A percentile compares a stretch with the other conserved stretches of the same genome.
Conservation (phyloP, 257 asterid species). For the Plantago elongata region DNA sequence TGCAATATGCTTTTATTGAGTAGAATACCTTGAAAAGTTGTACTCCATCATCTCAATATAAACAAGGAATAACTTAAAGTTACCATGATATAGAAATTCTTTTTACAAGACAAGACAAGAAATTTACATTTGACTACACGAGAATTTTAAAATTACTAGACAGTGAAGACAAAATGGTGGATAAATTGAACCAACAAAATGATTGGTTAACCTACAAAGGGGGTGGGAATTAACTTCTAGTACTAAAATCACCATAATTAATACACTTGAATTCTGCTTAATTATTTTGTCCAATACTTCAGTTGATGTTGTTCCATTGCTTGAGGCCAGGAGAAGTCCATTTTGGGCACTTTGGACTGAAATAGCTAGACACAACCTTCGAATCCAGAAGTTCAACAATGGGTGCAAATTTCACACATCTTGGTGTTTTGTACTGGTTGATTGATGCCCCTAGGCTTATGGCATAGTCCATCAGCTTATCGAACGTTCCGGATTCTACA, state of each 20-base stretch:
- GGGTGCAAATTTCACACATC: constrained; percentile 79
- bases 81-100: constrained; percentile 26
- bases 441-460: constrained; percentile 83
- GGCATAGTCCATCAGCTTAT: constrained; percentile 91
- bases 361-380: constrained; percentile 46
- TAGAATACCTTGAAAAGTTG: constrained; percentile 2
- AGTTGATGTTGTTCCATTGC: constrained; percentile 58
- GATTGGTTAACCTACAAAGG: constrained; percentile 42
- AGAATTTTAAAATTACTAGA: constrained; percentile 28
- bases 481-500: constrained; percentile 74
- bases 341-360: constrained; percentile 86
- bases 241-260: constrained; percentile 40
- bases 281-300: constrained; percentile 9
- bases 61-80: constrained; percentile 7
- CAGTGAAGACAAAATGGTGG: too few species aligned
- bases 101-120: neutral
- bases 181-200: constrained; percentile 30
- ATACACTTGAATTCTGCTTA: constrained; percentile 22
- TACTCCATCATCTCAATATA: constrained; percentile 22
- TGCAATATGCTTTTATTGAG: too few species aligned
- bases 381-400: constrained; percentile 69
- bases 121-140: constrained; percentile 32
- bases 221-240: constrained; percentile 14
- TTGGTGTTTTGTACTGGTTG: constrained; percentile 84
- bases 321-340: constrained; percentile 54